phyloP scores from a whole-genome alignment of 768 basidiomycete species.

The Russula sp. region DNA sequence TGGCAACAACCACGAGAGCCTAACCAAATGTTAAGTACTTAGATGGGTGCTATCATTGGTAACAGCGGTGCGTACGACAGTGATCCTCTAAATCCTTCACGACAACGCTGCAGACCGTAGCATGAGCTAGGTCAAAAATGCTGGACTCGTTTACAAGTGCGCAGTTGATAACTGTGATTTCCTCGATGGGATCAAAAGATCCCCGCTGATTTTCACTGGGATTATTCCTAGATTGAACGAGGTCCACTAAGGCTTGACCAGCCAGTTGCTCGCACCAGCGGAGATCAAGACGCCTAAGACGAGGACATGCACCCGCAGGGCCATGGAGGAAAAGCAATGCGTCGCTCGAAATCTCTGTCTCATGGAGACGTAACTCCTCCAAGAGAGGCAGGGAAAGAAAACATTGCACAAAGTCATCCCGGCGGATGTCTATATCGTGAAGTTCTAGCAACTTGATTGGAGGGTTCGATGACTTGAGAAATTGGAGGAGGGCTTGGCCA shows the following conservation, averaged over 20 bases:
- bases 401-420: constrained; percentile 31
- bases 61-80: constrained; percentile 41
- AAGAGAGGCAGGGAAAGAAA: constrained; percentile 35
- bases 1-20: constrained; percentile 44
- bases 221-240: constrained; percentile 37
- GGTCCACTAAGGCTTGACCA: constrained; percentile 42
- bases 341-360: constrained; percentile 47
- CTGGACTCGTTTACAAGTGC: constrained; percentile 48
- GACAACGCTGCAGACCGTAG: constrained; percentile 42
- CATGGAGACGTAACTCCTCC: constrained; percentile 46
- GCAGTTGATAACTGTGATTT: constrained; percentile 50
- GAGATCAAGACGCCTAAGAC: constrained; percentile 43
- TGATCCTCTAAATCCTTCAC: constrained; percentile 38
- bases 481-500: constrained; percentile 27
- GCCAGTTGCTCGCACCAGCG: constrained; percentile 53
- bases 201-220: constrained; percentile 1
- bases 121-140: constrained; percentile 41
- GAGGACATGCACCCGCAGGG: constrained; percentile 38
- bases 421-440: constrained; percentile 40
- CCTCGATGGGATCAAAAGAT: constrained; percentile 30
- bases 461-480: constrained; percentile 28
- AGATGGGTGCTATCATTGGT: neutral
- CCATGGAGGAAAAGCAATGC: constrained; percentile 35
- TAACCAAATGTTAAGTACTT: constrained; percentile 22
- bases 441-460: constrained; percentile 38